Evolutionary conservation across 352 stramenopile species (phyloP).

Genomic region (Phytophthora megakarya): DNA sequence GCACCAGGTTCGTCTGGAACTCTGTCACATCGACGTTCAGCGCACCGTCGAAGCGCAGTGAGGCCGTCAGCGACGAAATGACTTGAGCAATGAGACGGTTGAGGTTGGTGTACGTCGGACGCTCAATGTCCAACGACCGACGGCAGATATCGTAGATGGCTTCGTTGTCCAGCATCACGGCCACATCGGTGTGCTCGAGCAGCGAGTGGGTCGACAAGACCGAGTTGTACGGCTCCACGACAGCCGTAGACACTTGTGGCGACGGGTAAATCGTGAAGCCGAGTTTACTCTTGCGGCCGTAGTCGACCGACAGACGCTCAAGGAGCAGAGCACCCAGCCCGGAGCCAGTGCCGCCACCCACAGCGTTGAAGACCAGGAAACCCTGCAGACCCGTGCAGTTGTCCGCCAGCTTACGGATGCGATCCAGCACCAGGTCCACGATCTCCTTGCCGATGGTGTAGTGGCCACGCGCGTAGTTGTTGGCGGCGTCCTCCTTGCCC

Average conservation of each 20-base stretch:
- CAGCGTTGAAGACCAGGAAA: constrained; percentile 98
- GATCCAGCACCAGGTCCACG: constrained; percentile 97
- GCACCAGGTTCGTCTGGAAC: constrained; percentile 99
- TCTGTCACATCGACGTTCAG: constrained; percentile 99
- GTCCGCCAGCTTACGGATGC: constrained; percentile 97
- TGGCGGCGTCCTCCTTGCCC: constrained; percentile 96
- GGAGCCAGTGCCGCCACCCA: constrained; percentile 97
- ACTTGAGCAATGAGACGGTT: constrained; percentile 98
- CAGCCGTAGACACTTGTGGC: constrained; percentile 86
- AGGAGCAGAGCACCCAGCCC: constrained; percentile 97
- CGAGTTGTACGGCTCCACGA: constrained; percentile 99
- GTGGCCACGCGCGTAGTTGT: constrained; percentile 94
- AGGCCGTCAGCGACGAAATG: constrained; percentile 98
- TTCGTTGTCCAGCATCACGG: constrained; percentile 40
- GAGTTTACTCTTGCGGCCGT: constrained; percentile 98
- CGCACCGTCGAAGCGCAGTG: constrained; percentile 97
- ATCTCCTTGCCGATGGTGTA: constrained; percentile 96
- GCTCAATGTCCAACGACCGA: constrained; percentile 89
- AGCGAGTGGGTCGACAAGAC: constrained; percentile 96
- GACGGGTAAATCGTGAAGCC: constrained; percentile 98
- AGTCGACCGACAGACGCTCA: constrained; percentile 97
- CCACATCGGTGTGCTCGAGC: constrained; percentile 96
- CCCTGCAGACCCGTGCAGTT: constrained; percentile 98
- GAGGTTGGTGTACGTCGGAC: constrained; percentile 99
- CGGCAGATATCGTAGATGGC: constrained; percentile 40